Base-by-base conservation (phyloP, 306 rosid genomes). In the Rosa rugosa region DNA sequence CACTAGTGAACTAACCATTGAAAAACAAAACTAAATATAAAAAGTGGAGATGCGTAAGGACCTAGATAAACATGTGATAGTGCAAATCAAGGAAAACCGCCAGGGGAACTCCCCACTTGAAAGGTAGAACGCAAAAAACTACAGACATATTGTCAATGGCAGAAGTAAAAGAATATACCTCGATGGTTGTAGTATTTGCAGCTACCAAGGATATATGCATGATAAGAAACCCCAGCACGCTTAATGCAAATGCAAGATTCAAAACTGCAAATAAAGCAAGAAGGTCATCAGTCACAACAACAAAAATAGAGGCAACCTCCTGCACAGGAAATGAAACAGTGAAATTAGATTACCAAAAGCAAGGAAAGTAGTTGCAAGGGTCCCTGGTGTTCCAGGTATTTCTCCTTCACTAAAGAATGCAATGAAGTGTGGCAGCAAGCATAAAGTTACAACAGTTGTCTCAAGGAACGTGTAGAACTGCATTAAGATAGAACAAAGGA, bases 401-500 rank as follows among this genome's bases (percentile, higher is more conserved):
- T 96, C 99, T 69, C 86, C 96, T 63, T 96, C 98, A 66, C 96
- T 93, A 76, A 96, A 96, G 88, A 96, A 96, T 72, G 96, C 90
- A 34, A 91, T 84, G 76, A 96, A 93, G 79, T 96, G 90, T 0
- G 99, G 99, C 81, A 96, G 79, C 69, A 96, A 81, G 41, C 94
- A 93, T 80, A 89, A 80, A 46, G 99, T 89, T 89, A 96, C 99
- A 13, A 91, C 90, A 86, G 86, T 83, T 0, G 98, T 96, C 98
- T 96, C 99, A 18, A 93, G 94, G 86, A 96, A 96, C 13, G 99
- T 96, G 87, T 96, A 96, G 86, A 96, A 85, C 99, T 96, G 97
- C 92, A 87, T 50, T 31, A 75, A 40, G 80, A 87, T 73, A 50
- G 57, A 77, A 79, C 27, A 36, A 27, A 78, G 77, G 44, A 74